These are phyloP conservation scores for Colletotrichum cuscutae DNA, from an alignment of 2,329 filamentous ascomycete genomes.

Conservation along the genomic window DNA sequence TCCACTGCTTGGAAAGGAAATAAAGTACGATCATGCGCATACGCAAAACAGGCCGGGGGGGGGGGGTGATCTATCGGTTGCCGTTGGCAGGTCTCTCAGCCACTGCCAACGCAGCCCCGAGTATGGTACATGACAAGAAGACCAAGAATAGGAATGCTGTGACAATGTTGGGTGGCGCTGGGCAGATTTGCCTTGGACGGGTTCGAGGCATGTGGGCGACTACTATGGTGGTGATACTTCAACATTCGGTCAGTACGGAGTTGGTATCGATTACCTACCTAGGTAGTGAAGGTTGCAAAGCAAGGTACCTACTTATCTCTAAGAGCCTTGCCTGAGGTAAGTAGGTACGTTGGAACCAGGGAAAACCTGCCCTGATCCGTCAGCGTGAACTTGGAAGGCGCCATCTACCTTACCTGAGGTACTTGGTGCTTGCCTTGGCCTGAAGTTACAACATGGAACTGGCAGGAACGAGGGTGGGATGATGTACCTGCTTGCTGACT, in stretches of 20 bases:
- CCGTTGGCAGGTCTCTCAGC: neutral
- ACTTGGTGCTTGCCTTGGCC: neutral
- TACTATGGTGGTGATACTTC: neutral
- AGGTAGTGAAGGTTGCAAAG: neutral
- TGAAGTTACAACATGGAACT: neutral
- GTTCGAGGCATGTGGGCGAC: neutral
- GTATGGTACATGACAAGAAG: neutral
- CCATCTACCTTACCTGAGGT: neutral
- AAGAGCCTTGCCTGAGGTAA: no score
- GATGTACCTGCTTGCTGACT: neutral
- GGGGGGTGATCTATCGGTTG: conserved; percentile 16
- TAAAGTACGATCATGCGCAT: conserved; percentile 29
- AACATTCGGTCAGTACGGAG: neutral
- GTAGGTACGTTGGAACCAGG: neutral
- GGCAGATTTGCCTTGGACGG: neutral
- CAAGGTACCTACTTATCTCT: no score
- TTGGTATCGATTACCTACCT: neutral
- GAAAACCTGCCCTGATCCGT: neutral
- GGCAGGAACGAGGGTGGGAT: neutral
- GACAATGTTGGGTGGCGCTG: neutral
- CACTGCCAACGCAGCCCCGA: neutral
- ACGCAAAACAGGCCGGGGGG: conserved; percentile 10
- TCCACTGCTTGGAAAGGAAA: conserved; percentile 16
- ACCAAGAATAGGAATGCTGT: neutral
- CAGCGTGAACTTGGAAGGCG: neutral